Evolutionary conservation across 2,329 filamentous ascomycete genomes (phyloP), one percentile per base, ranked within the genome.

Genomic region (Chaetoscypha palmicola): DNA sequence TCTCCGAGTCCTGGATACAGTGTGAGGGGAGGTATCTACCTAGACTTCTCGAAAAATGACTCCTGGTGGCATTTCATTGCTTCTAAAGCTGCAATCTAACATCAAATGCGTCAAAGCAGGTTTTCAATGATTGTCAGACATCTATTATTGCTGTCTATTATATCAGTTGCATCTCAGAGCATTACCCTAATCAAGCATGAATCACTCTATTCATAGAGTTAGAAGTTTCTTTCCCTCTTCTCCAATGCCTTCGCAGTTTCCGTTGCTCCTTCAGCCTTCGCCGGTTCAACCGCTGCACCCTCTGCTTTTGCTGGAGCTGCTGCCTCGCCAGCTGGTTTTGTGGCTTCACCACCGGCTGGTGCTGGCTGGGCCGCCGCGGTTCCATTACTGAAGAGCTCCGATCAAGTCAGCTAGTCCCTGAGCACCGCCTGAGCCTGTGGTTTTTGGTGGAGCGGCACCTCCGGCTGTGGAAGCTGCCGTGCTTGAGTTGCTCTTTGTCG

Each of bases 361-460:
- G 24, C 24, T 8, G 24, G 24, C 12, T 11, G 11, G 3, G 28
- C 4, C 28, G 12, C 16, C 16, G 28, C 3, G 12, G 28, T 9
- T 31, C 28, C 28, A 31, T 31, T 31, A 14, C 28, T 39, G 23
- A 14, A 39, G 23, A 2, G 41, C 46, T 8, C 46, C 38, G 20
- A 48, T 30, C 38, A 48, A 35, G 14, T 21, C 46, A 7, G 28
- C 38, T 14, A 48, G 16, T 3, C 46, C 41, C 23, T 41, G 34
- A 28, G 22, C 35, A 22, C 35, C 35, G 8, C 22, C 35, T 14
- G 20, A 11, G n/a, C 26, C 26, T 22, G n/a, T 17, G 16, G 35
- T 38, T 4, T 12, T 11, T 23, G 23, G 23, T 22, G 20, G 35
- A 4, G 20, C 35, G 4, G 35, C 22, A 7, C 20, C 35, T 38